Evolutionary conservation across 306 rosid species (phyloP).

Genomic region (Luffa acutangula): DNA sequence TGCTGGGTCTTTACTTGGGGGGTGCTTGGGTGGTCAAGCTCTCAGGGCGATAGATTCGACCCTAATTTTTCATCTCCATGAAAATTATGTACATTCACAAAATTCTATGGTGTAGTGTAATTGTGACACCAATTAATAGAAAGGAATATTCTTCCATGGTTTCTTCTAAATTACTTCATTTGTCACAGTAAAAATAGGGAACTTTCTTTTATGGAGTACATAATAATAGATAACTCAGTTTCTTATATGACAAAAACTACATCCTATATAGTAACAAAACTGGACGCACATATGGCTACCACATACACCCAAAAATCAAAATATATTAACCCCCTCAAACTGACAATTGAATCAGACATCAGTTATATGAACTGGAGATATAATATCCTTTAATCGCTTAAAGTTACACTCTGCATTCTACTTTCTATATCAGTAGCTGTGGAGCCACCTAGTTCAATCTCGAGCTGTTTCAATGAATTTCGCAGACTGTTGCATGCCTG

Average conservation of each 20-base stretch:
- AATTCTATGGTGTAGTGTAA: not conserved
- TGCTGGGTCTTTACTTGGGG: constrained; percentile 78
- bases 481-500: constrained; percentile 44
- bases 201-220: not conserved
- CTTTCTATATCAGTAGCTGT: constrained; percentile 26
- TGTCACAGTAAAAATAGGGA: not conserved
- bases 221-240: not conserved
- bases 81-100: constrained; percentile 31
- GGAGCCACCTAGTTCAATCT: constrained; percentile 26
- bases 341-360: not conserved
- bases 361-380: not conserved
- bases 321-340: not conserved
- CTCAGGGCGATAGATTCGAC: constrained; percentile 41
- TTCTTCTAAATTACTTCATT: not conserved
- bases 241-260: not conserved
- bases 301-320: not conserved
- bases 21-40: constrained; percentile 96
- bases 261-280: not conserved
- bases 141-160: no score
- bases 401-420: constrained; percentile 31
- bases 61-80: not conserved
- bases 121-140: not conserved
- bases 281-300: not conserved
- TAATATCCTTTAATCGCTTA: constrained; percentile 23
- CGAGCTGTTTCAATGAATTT: constrained; percentile 37